phyloP scores from a whole-genome alignment of 2,329 filamentous ascomycete genomes.

The Trichocomaceae sp. region DNA sequence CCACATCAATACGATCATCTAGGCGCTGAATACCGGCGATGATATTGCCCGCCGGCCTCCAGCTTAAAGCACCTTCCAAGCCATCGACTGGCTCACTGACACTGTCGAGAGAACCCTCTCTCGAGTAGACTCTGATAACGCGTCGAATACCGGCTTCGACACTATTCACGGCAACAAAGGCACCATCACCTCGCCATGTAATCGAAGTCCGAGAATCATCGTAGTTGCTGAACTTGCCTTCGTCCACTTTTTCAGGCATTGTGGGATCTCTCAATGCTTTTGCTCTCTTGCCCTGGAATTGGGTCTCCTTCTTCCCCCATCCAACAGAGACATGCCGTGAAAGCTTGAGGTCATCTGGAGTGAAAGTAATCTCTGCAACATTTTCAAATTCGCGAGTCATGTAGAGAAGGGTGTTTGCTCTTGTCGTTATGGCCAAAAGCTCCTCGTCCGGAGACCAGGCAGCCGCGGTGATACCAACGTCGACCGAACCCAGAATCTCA shows the following conservation, averaged over 20 bases:
- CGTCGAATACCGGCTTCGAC: constrained; percentile 64
- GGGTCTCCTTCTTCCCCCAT: constrained; percentile 97
- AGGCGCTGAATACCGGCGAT: constrained; percentile 77
- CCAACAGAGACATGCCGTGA: constrained; percentile 94
- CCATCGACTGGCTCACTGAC: constrained; percentile 92
- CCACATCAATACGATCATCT: constrained; percentile 65
- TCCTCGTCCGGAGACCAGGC: constrained; percentile 96
- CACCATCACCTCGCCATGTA: constrained; percentile 91
- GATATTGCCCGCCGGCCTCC: constrained; percentile 84
- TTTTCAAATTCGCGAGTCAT: constrained; percentile 91
- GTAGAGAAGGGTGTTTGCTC: constrained; percentile 70
- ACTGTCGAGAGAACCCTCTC: constrained; percentile 84
- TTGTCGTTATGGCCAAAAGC: constrained; percentile 74
- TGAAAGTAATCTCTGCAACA: constrained; percentile 67
- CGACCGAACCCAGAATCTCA: constrained; percentile 91
- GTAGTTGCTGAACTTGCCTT: constrained; percentile 65
- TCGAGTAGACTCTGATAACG: constrained; percentile 80
- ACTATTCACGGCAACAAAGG: constrained; percentile 79
- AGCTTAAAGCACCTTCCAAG: constrained; percentile 79
- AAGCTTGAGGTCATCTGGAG: constrained; percentile 69
- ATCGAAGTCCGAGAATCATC: constrained; percentile 69
- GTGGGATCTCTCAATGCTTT: constrained; percentile 85
- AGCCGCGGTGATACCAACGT: constrained; percentile 82
- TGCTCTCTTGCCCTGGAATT: constrained; percentile 89
- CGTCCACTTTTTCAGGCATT: constrained; percentile 84